These are phyloP conservation scores for Pichia gijzeniarum DNA, from an alignment of 805 yeast genomes.

Conservation along the genomic window DNA sequence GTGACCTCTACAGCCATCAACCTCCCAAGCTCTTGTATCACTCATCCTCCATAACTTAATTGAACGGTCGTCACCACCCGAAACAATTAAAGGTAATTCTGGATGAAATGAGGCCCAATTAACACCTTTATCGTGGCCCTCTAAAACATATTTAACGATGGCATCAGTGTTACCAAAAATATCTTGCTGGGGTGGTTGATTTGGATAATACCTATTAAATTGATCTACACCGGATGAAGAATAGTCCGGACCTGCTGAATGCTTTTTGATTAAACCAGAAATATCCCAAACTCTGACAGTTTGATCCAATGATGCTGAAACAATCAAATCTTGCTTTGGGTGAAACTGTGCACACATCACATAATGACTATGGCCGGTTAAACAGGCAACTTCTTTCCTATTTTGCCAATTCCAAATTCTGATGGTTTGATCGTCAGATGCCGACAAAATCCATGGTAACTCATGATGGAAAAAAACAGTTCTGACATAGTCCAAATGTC, in stretches of 20 bases:
- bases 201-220: constrained; percentile 43
- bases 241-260: constrained; percentile 59
- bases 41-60: constrained; percentile 97
- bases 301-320: constrained; percentile 93
- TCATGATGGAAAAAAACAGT: constrained; percentile 93
- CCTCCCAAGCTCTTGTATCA: constrained; percentile 98
- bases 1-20: constrained; percentile 97
- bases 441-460: constrained; percentile 94
- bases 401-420: constrained; percentile 99
- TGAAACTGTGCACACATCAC: constrained; percentile 98
- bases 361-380: constrained; percentile 97
- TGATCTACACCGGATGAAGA: constrained; percentile 20
- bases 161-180: constrained; percentile 93
- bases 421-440: constrained; percentile 97
- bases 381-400: constrained; percentile 91
- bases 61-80: constrained; percentile 94
- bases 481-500: constrained; percentile 93
- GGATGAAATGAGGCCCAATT: constrained; percentile 99
- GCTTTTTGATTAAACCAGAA: constrained; percentile 88
- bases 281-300: constrained; percentile 99
- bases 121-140: constrained; percentile 98
- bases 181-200: constrained; percentile 78
- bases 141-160: constrained; percentile 88
- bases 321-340: constrained; percentile 89
- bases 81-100: constrained; percentile 85